These are phyloP conservation scores for Ustilago nuda DNA, from an alignment of 1,284 basidiomycete species.

Conservation along the genomic window DNA sequence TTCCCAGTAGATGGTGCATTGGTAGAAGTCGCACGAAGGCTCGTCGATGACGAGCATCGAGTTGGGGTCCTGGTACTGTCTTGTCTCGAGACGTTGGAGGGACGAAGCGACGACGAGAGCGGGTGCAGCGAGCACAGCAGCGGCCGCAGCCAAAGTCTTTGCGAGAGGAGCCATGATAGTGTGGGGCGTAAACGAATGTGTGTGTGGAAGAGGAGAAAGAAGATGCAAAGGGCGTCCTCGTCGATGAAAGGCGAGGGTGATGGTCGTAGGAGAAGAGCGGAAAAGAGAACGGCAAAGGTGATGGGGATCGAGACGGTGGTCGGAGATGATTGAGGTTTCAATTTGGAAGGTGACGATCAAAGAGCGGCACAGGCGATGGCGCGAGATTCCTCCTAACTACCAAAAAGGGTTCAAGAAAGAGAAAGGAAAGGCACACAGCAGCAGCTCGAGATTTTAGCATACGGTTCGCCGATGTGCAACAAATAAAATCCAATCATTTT, in stretches of 20 bases:
- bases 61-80: conserved; percentile 56
- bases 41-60: conserved; percentile 52
- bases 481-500: not conserved
- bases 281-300: not conserved
- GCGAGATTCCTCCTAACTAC: not conserved
- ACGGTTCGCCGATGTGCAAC: not conserved
- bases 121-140: conserved; percentile 24
- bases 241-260: not conserved
- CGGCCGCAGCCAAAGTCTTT: conserved; percentile 19
- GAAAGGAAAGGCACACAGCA: not conserved
- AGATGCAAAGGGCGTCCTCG: not conserved
- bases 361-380: not conserved
- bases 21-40: conserved; percentile 56
- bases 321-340: not conserved
- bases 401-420: not conserved
- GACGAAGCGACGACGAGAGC: conserved; percentile 17
- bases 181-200: not conserved
- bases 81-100: conserved; percentile 12
- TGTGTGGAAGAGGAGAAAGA: not conserved
- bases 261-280: not conserved
- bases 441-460: too few species aligned
- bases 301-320: conserved; percentile 5
- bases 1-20: conserved; percentile 51
- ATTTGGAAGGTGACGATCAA: conserved; percentile 1
- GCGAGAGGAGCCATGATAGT: conserved; percentile 34